Evolutionary conservation across 129 eudicot species (phyloP).

Genomic region (Kitagawia praeruptora): DNA sequence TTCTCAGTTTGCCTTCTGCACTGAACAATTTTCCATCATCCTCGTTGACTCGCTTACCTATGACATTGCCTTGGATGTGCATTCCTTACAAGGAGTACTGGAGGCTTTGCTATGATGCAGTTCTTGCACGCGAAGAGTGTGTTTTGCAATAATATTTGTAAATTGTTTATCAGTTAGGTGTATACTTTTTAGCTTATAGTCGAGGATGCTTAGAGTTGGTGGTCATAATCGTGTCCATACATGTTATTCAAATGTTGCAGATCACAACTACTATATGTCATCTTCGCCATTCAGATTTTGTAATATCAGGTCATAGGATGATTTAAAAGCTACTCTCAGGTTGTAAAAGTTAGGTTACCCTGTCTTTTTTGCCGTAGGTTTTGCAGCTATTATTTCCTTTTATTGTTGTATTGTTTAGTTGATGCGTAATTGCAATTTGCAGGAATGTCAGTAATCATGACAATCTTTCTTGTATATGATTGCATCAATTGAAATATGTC

Average conservation of each 20-base stretch:
- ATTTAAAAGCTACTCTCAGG: not conserved
- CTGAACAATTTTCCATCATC: slow-evolving; percentile 40
- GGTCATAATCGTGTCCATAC: not conserved
- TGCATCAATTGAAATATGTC: too few species aligned
- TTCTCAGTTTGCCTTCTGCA: slow-evolving; percentile 30
- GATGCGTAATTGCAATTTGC: too few species aligned
- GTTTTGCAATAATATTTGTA: not conserved
- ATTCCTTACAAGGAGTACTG: slow-evolving; percentile 69
- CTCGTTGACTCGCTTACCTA: slow-evolving; percentile 35
- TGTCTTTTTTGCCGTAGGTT: not conserved
- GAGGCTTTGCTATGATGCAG: slow-evolving; percentile 68
- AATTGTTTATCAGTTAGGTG: not conserved
- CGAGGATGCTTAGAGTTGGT: not conserved
- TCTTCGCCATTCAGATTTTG: not conserved
- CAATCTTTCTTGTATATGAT: too few species aligned
- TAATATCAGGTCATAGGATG: not conserved
- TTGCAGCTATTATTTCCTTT: not conserved
- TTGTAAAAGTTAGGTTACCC: not conserved
- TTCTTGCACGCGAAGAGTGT: slow-evolving; percentile 38
- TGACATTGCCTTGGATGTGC: slow-evolving; percentile 67
- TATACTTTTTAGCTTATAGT: not conserved
- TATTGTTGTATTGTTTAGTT: not conserved
- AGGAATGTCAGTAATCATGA: too few species aligned
- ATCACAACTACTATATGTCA: not conserved
- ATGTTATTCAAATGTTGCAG: not conserved